These are phyloP conservation scores for Geotrichum ghanense DNA, from an alignment of 805 yeast species.

Conservation along the genomic window DNA sequence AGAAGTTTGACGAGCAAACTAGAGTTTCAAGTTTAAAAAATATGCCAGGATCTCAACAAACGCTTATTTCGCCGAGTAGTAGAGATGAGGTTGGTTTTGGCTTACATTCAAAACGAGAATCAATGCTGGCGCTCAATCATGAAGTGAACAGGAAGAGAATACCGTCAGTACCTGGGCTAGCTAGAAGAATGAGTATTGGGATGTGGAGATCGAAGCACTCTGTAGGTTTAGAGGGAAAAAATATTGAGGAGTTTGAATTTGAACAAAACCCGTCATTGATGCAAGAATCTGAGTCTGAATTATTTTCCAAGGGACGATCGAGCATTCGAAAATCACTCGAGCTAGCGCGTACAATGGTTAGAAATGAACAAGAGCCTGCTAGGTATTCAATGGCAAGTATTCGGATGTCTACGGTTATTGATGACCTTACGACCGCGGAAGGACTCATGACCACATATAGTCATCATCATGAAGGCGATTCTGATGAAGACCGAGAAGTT, in stretches of 20 bases:
- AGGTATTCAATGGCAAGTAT: conserved; percentile 10
- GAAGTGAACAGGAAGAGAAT: no score
- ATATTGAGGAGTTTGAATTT: background rate
- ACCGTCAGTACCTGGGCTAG: background rate
- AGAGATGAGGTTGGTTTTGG: conserved; percentile 5
- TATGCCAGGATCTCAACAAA: conserved; percentile 5
- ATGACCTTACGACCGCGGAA: conserved; percentile 25
- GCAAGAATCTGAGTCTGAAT: background rate
- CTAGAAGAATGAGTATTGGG: background rate
- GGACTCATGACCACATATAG: conserved; percentile 18
- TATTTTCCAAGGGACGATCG: background rate
- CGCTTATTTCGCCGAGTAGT: conserved; percentile 1
- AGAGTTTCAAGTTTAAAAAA: conserved; percentile 6
- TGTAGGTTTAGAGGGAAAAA: background rate
- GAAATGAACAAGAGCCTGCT: conserved; percentile 16
- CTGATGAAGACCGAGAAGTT: no score
- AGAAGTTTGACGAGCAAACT: conserved; percentile 1
- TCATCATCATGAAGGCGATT: background rate
- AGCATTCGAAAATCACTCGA: conserved; percentile 18
- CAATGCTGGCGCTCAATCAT: no score
- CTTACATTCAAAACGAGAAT: background rate
- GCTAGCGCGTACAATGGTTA: conserved; percentile 13
- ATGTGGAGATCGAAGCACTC: background rate
- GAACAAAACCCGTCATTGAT: background rate
- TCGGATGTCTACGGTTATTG: conserved; percentile 17